Evolutionary conservation across 2,329 filamentous ascomycete species (phyloP).

Genomic region (Setomelanomma holmii): DNA sequence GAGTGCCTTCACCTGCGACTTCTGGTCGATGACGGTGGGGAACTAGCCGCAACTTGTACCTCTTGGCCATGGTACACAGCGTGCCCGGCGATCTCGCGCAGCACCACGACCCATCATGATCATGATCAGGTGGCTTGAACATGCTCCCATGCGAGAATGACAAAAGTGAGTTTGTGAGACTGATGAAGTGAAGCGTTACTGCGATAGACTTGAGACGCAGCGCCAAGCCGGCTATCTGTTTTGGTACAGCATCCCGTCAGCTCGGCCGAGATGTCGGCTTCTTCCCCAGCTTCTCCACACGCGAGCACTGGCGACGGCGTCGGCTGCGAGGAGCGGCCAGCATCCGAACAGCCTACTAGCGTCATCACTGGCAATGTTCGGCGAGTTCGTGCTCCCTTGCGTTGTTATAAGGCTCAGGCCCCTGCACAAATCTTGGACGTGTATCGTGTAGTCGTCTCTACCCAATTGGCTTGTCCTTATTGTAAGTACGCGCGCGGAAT

Average conservation of each 20-base stretch:
- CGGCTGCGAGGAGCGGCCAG: conserved; percentile 7
- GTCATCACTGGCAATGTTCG: neutral
- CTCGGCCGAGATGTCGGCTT: conserved; percentile 13
- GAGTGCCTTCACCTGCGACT: neutral
- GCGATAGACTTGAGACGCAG: too few relatives aligned
- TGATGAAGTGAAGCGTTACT: too few relatives aligned
- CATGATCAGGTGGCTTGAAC: too few relatives aligned
- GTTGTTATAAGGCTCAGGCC: neutral
- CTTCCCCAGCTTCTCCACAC: conserved; percentile 19
- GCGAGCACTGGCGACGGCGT: neutral
- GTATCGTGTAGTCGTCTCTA: neutral
- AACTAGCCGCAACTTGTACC: neutral
- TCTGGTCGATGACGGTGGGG: neutral
- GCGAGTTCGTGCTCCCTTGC: neutral
- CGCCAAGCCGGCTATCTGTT: conserved; percentile 11
- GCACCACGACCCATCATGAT: too few relatives aligned
- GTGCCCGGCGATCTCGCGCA: neutral
- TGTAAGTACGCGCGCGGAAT: neutral
- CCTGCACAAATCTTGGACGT: neutral
- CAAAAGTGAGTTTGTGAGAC: too few relatives aligned
- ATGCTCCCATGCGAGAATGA: too few relatives aligned
- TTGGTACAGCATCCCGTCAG: neutral
- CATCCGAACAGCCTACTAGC: conserved; percentile 5
- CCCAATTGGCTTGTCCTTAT: neutral
- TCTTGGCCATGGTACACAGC: neutral